Conservation (phyloP, 2,329 filamentous ascomycete species). For the Fusarium sublunatum region DNA sequence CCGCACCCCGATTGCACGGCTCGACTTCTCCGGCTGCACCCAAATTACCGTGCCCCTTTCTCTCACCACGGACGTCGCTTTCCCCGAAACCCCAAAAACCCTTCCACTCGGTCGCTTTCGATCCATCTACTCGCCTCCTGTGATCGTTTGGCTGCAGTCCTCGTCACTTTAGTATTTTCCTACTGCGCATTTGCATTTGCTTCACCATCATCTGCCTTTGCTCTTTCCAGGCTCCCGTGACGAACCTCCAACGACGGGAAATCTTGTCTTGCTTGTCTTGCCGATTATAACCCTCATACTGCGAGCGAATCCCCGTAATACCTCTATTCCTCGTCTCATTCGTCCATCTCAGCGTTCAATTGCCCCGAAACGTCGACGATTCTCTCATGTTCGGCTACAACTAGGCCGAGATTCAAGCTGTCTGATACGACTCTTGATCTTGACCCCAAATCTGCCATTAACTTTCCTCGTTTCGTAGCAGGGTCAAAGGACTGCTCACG, state of each 20-base stretch:
- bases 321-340: conserved; percentile 31
- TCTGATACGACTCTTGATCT: conserved; percentile 49
- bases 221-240: conserved; percentile 44
- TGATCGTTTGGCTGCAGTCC: conserved; percentile 48
- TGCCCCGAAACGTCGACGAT: conserved; percentile 35
- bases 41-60: conserved; percentile 50
- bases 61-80: conserved; percentile 43
- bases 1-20: conserved; percentile 41
- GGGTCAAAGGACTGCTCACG: conserved; percentile 52
- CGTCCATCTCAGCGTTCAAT: conserved; percentile 35
- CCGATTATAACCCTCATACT: conserved; percentile 33
- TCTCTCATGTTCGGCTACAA: conserved; percentile 50
- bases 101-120: conserved; percentile 32
- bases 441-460: conserved; percentile 35
- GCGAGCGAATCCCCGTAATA: conserved; percentile 47
- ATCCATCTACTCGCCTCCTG: conserved; percentile 39
- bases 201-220: conserved; percentile 41
- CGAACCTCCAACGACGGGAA: conserved; percentile 43
- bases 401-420: conserved; percentile 49
- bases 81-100: conserved; percentile 38
- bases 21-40: conserved; percentile 35
- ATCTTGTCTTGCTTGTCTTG: conserved; percentile 38
- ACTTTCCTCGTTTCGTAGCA: conserved; percentile 38
- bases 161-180: conserved; percentile 43
- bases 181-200: conserved; percentile 46